Evolutionary conservation across 495 filamentous ascomycete genomes (phyloP), one percentile per base, ranked within the genome.

Genomic region (Penicillium tannophilum): DNA sequence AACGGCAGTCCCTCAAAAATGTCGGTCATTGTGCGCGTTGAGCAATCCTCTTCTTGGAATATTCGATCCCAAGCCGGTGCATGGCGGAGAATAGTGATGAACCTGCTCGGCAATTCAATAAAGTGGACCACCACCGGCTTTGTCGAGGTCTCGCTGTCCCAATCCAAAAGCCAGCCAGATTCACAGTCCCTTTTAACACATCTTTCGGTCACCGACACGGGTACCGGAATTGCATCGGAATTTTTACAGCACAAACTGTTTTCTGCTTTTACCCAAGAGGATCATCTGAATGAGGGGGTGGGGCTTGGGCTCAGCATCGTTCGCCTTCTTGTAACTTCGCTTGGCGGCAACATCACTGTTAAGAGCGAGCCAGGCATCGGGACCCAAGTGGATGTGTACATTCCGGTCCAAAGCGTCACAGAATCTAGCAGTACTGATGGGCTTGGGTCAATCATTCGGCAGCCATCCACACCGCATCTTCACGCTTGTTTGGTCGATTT

Each of bases 281-380:
- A 90, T 54, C 71, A 77, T 0, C 75, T 90, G 11, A 78, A 82
- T 1, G 79, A 83, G 16, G 89, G 89, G 16, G 85, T 88, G 4
- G 89, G 89, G 1, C 77, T 90, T 3, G 88, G 88, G 1, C 79
- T 91, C 46, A 86, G 83, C 46, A 89, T 90, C 46, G 84, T 90
- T 0, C 82, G 79, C 28, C 86, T 88, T 52, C 80, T 92, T 14
- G 77, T 89, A 4, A 73, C 72, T 17, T 80, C 80, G 20, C 75
- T 92, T 7, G 76, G 79, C 6, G 85, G 89, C 0, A 74, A 78
- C 10, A 80, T 92, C 42, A 79, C 80, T 9, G 79, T 91, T 3
- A 71, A 76, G 14, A 88, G 84, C 55, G 76, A 82, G 46, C 59
- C 77, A 12, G 83, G 81, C 2, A 68, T 77, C 4, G 87, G 87